Conservation (phyloP, 2,329 filamentous ascomycete genomes). For the Polychaeton citri region DNA sequence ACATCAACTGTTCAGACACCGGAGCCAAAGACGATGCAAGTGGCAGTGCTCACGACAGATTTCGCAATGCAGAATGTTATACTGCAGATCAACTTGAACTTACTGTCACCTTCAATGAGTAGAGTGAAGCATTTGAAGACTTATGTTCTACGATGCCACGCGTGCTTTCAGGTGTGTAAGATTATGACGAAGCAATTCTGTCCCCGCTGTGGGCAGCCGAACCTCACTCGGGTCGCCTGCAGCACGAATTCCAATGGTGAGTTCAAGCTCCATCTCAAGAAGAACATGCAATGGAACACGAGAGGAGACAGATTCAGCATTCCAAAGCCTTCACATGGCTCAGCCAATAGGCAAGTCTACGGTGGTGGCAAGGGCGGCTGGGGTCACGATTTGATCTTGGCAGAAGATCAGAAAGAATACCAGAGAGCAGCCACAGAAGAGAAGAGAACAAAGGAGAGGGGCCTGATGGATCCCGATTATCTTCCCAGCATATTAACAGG, state of each 20-base stretch:
- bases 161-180: conserved; percentile 73
- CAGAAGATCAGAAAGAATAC: conserved; percentile 96
- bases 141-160: conserved; percentile 85
- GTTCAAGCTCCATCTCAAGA: conserved; percentile 78
- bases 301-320: conserved; percentile 85
- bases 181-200: conserved; percentile 89
- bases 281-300: conserved; percentile 93
- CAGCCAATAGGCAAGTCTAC: conserved; percentile 59
- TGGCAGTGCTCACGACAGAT: conserved; percentile 86
- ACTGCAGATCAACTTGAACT: conserved; percentile 84
- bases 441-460: conserved; percentile 53
- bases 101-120: conserved; percentile 65
- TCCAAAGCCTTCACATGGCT: conserved; percentile 76
- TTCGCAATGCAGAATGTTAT: conserved; percentile 97
- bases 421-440: conserved; percentile 48
- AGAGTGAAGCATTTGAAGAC: conserved; percentile 77
- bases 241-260: conserved; percentile 67
- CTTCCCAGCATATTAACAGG: conserved; percentile 75
- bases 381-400: conserved; percentile 70
- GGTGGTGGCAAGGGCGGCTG: conserved; percentile 74
- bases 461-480: conserved; percentile 93
- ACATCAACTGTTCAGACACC: conserved; percentile 29
- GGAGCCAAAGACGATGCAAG: conserved; percentile 57
- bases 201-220: conserved; percentile 74
- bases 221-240: conserved; percentile 73